Base-by-base conservation (phyloP, 164 flowering plant species). In the Akebia trifoliata region DNA sequence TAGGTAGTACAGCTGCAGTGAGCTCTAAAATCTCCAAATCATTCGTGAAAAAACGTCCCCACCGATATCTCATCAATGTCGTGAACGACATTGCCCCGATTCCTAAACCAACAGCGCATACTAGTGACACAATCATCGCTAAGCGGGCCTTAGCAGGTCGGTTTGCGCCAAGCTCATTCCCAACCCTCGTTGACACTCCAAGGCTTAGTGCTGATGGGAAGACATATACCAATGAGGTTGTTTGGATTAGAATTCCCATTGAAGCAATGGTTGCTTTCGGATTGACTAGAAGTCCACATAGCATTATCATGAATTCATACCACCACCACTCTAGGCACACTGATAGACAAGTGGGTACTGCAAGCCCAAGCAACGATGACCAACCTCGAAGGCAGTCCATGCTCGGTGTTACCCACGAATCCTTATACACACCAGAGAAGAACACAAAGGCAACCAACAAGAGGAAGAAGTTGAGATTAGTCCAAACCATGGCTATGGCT, bases 311-410 rank as follows among this genome's bases (percentile, higher is more conserved):
- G 70, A 92, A 67, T 54, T 92, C 98, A 36, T 92, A 92, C 98
- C 98, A 92, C 98, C 98, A 92, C 98, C 98, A 92, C 51, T 92
- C 98, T 0, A 92, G 71, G 66, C 98, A 92, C 15, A 92, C 96
- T 0, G 98, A 88, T 8, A 79, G 57, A 46, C 98, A 92, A 6
- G 82, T 88, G 0, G 98, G 98, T 0, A 92, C 39, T 0, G 98
- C 95, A 0, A 92, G 78, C 1, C 78, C 71, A 0, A 92, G 82
- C 46, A 92, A 30, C 8, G 88, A 71, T 0, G 89, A 77, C 98
- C 98, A 93, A 6, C 94, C 95, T 5, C 78, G 51, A 6, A 89
- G 62, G 64, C 95, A 90, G 18, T 89, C 98, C 61, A 66, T 60
- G 68, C 86, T 85, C 3, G 92, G 97, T 2, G 79, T 5, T 9